Conservation (phyloP, 2,329 filamentous ascomycete species). For the Arthrobotrys sphaeroides region DNA sequence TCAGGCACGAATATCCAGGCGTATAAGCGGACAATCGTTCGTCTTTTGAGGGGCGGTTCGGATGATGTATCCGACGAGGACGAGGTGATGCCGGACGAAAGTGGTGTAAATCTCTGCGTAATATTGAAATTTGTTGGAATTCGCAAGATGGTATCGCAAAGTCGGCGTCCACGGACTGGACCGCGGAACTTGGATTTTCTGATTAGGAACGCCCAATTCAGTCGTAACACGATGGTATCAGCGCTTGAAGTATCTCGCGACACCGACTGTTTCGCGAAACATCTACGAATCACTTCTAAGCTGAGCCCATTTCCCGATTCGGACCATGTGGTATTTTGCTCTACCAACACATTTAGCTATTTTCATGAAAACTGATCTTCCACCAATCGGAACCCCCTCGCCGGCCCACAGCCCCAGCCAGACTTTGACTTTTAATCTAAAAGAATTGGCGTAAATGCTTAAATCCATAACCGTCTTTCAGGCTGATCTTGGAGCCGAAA, state of each 20-base stretch:
- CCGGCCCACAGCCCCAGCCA: not conserved
- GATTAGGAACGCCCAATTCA: too few relatives aligned
- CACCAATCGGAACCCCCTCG: conserved; percentile 29
- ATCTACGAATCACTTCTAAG: too few relatives aligned
- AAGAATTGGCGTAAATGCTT: conserved; percentile 2
- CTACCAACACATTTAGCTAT: conserved; percentile 5
- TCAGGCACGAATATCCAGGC: conserved; percentile 27
- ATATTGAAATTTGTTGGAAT: too few relatives aligned
- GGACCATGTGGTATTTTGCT: conserved; percentile 28
- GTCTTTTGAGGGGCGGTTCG: not conserved
- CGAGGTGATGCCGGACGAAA: too few relatives aligned
- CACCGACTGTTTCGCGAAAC: too few relatives aligned
- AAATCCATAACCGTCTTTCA: conserved; percentile 12
- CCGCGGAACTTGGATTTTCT: too few relatives aligned
- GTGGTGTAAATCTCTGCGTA: too few relatives aligned
- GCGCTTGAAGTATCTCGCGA: too few relatives aligned
- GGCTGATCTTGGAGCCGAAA: conserved; percentile 11
- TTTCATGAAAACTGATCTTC: not conserved
- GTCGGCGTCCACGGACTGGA: too few relatives aligned
- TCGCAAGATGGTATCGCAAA: too few relatives aligned
- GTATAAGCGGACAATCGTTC: not conserved
- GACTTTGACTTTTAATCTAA: not conserved
- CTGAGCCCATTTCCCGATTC: too few relatives aligned
- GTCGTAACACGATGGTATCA: too few relatives aligned
- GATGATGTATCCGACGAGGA: not conserved